These are phyloP conservation scores for Amyloporia xantha DNA, from an alignment of 768 basidiomycete species.

Conservation along the genomic window DNA sequence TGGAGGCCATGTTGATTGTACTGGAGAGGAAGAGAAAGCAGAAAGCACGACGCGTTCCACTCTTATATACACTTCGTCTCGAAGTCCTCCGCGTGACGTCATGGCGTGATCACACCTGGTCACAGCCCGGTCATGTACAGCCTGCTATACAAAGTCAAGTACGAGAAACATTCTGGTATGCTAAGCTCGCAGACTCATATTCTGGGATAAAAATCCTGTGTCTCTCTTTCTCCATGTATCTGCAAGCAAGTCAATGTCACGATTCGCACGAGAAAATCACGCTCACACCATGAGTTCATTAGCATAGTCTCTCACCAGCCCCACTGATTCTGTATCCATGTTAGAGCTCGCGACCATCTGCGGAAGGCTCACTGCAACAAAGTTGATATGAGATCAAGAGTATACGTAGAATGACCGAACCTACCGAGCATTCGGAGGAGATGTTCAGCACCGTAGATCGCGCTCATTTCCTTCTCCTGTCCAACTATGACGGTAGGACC, in stretches of 20 bases:
- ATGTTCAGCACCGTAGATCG: conserved; percentile 93
- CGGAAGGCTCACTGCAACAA: conserved; percentile 75
- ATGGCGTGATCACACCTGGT: conserved; percentile 1
- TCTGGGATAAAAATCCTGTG: conserved; percentile 67
- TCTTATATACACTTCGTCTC: conserved; percentile 1
- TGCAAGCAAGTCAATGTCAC: conserved; percentile 22
- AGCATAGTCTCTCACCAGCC: conserved; percentile 80
- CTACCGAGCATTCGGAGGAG: conserved; percentile 84
- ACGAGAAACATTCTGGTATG: conserved; percentile 79
- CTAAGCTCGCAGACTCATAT: conserved; percentile 69
- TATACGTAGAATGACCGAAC: conserved; percentile 18
- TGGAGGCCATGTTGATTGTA: conserved; percentile 39
- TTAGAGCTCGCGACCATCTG: conserved; percentile 83
- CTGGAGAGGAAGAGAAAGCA: not conserved
- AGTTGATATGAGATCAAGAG: conserved; percentile 8
- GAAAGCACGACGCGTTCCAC: not conserved
- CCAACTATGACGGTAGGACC: conserved; percentile 61
- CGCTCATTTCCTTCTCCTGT: conserved; percentile 80
- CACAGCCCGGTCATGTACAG: not conserved
- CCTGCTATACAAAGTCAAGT: conserved; percentile 36
- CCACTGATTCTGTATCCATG: conserved; percentile 86
- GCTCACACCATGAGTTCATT: conserved; percentile 79
- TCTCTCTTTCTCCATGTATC: conserved; percentile 76
- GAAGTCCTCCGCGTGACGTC: conserved; percentile 9
- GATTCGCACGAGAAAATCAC: not conserved